phyloP scores from a whole-genome alignment of 495 filamentous ascomycete genomes.

The Daldinia vernicosa region DNA sequence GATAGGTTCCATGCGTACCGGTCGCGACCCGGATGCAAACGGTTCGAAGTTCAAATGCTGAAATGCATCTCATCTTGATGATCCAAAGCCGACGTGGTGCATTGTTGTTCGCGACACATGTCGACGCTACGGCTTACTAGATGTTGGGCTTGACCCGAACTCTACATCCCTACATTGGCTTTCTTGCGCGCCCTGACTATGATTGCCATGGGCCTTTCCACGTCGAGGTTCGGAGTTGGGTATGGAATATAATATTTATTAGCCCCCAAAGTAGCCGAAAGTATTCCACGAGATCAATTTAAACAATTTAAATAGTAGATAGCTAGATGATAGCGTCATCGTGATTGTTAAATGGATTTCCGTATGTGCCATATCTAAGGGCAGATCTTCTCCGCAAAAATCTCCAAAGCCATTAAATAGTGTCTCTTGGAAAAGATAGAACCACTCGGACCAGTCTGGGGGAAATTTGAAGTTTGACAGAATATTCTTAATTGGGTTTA shows the following conservation, averaged over 20 bases:
- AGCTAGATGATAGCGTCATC: slow-evolving; percentile 13
- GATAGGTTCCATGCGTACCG: slow-evolving; percentile 25
- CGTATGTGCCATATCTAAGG: slow-evolving; percentile 31
- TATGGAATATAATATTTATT: slow-evolving; percentile 4
- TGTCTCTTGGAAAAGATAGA: slow-evolving; percentile 8
- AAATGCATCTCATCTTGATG: slow-evolving; percentile 3
- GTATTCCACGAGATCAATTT: neutral
- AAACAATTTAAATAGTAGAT: neutral
- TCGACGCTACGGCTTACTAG: slow-evolving; percentile 6
- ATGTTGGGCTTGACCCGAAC: neutral
- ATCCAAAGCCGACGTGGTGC: slow-evolving; percentile 30
- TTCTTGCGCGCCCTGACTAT: slow-evolving; percentile 9
- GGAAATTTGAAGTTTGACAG: slow-evolving; percentile 30
- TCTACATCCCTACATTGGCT: slow-evolving; percentile 11
- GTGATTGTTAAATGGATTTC: slow-evolving; percentile 35
- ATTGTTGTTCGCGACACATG: slow-evolving; percentile 39
- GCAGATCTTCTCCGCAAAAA: slow-evolving; percentile 43
- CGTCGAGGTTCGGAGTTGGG: slow-evolving; percentile 13
- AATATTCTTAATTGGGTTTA: slow-evolving; percentile 25
- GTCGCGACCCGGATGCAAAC: slow-evolving; percentile 3
- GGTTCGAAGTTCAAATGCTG: neutral
- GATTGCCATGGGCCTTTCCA: slow-evolving; percentile 25
- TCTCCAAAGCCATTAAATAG: neutral
- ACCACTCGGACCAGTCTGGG: slow-evolving; percentile 40
- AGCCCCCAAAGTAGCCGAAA: slow-evolving; percentile 22